phyloP scores from a whole-genome alignment of 2,329 filamentous ascomycete species.

The Fusarium continuum region DNA sequence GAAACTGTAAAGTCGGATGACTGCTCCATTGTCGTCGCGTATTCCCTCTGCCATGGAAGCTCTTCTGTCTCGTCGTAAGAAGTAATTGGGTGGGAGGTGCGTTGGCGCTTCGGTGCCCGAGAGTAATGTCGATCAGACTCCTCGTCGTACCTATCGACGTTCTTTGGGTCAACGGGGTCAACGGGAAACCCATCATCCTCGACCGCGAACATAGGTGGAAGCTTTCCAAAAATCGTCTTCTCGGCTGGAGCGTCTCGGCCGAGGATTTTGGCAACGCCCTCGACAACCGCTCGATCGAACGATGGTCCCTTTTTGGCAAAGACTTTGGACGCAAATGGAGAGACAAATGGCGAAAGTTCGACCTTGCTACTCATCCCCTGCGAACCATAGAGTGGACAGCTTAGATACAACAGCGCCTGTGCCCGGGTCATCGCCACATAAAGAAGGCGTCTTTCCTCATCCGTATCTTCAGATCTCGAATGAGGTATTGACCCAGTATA shows the following conservation, averaged over 20 bases:
- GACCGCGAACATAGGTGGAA: constrained; percentile 62
- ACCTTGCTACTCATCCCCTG: constrained; percentile 66
- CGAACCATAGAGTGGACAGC: constrained; percentile 76
- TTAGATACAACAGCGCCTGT: constrained; percentile 85
- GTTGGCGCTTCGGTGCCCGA: constrained; percentile 45
- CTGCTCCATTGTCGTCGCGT: constrained; percentile 70
- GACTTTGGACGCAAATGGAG: constrained; percentile 52
- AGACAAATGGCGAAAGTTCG: constrained; percentile 77
- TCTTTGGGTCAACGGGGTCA: constrained; percentile 62
- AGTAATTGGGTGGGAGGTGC: constrained; percentile 28
- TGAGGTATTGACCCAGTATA: constrained; percentile 94
- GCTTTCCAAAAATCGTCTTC: constrained; percentile 60
- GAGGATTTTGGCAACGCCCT: constrained; percentile 76
- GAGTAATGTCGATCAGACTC: constrained; percentile 29
- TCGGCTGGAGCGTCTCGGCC: constrained; percentile 67
- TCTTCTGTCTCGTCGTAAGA: constrained; percentile 36
- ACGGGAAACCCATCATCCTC: constrained; percentile 76
- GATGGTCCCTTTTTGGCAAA: constrained; percentile 73
- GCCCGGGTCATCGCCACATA: constrained; percentile 98
- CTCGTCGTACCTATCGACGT: constrained; percentile 32
- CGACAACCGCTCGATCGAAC: constrained; percentile 69
- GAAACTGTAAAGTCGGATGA: constrained; percentile 67
- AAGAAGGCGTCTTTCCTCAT: constrained; percentile 87
- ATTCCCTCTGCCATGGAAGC: constrained; percentile 55
- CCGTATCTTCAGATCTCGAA: constrained; percentile 81